These are phyloP conservation scores for Xylaria castorea DNA, from an alignment of 495 filamentous ascomycete species.

Conservation along the genomic window DNA sequence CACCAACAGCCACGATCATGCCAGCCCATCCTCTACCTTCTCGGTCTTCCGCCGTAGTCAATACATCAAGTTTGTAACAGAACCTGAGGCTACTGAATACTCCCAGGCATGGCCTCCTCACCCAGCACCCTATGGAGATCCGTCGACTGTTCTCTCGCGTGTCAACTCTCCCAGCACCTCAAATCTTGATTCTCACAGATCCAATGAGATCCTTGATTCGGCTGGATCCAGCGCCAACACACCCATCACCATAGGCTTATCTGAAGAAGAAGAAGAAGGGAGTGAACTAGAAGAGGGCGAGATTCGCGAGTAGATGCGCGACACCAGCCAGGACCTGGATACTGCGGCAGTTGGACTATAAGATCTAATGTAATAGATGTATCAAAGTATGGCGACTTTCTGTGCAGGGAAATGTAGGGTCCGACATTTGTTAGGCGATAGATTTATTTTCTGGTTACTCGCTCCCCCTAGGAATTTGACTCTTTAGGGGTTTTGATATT, in stretches of 20 bases:
- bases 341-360: neutral
- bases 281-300: slow-evolving; percentile 13
- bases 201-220: neutral
- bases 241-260: no score
- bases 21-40: neutral
- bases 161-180: neutral
- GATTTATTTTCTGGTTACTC: neutral
- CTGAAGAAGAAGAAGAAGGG: neutral
- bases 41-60: neutral
- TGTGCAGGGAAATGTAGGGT: neutral
- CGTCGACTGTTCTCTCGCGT: neutral
- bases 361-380: neutral
- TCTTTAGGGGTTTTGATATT: neutral
- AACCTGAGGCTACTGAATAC: neutral
- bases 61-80: neutral
- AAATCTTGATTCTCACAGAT: neutral
- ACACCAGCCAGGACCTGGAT: neutral
- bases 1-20: neutral
- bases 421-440: neutral
- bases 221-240: neutral
- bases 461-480: neutral
- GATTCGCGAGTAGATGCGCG: neutral
- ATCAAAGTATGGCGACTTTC: neutral
- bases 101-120: neutral
- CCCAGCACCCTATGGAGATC: neutral